phyloP scores from a whole-genome alignment of 257 asterid species.

The Echium plantagineum region DNA sequence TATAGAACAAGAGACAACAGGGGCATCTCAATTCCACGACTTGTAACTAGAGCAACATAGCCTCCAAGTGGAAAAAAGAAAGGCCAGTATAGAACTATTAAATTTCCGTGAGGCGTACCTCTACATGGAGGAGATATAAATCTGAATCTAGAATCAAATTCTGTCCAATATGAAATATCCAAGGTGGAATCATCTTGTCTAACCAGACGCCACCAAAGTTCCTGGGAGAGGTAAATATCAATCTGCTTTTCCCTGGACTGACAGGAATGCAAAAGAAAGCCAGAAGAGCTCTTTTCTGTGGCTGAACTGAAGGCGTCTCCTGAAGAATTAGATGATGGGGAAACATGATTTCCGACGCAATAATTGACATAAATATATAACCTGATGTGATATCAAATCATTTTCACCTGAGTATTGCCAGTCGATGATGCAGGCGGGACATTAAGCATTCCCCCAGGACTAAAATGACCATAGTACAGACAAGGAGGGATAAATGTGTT shows the following conservation, averaged over 20 bases:
- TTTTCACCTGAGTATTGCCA: conserved; percentile 33
- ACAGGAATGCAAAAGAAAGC: conserved; percentile 71
- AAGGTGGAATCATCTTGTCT: conserved; percentile 48
- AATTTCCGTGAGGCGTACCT: conserved; percentile 28
- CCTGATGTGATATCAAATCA: conserved; percentile 1
- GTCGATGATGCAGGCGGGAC: conserved; percentile 24
- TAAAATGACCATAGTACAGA: conserved; percentile 36
- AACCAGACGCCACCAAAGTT: conserved; percentile 55
- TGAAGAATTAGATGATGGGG: conserved; percentile 12
- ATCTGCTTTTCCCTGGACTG: conserved; percentile 78
- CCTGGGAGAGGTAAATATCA: conserved; percentile 58
- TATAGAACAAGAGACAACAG: too few relatives aligned
- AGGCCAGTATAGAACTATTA: background rate
- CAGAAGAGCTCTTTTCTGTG: conserved; percentile 27
- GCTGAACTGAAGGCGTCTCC: conserved; percentile 24
- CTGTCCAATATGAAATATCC: conserved; percentile 69
- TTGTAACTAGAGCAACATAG: too few relatives aligned
- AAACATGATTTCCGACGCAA: background rate
- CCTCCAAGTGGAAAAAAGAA: background rate
- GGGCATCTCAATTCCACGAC: too few relatives aligned
- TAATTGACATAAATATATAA: background rate
- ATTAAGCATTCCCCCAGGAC: conserved; percentile 28
- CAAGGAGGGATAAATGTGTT: conserved; percentile 55
- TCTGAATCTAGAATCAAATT: conserved; percentile 77
- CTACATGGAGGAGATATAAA: conserved; percentile 73